phyloP scores from a whole-genome alignment of 805 yeast species.

The Candida ponderosae region DNA sequence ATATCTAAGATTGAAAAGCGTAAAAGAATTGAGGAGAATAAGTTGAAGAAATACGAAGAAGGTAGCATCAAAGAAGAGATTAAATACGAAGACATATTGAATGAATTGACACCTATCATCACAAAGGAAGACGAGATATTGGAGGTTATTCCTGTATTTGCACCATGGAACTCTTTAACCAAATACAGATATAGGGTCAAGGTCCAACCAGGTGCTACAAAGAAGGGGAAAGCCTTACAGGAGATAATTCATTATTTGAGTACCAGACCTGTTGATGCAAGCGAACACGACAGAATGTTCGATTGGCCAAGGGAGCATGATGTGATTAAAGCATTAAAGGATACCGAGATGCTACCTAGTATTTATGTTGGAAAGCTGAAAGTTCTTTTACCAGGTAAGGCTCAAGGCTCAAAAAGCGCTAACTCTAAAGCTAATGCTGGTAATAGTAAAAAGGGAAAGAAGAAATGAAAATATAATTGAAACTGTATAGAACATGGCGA shows the following conservation, averaged over 20 bases:
- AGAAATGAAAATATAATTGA: conserved; percentile 1
- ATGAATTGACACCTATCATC: conserved; percentile 24
- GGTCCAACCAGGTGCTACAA: conserved; percentile 66
- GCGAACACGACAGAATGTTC: conserved; percentile 35
- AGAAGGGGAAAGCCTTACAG: conserved; percentile 79
- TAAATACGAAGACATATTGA: conserved; percentile 34
- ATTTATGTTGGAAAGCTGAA: conserved; percentile 70
- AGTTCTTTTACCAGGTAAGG: conserved; percentile 46
- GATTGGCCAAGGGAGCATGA: conserved; percentile 73
- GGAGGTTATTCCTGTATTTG: conserved; percentile 79
- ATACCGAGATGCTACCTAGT: conserved; percentile 57
- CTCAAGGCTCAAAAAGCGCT: conserved; percentile 18
- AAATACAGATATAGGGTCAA: conserved; percentile 78
- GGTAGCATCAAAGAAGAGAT: conserved; percentile 36
- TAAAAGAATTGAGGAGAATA: conserved; percentile 30
- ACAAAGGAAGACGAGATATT: conserved; percentile 39
- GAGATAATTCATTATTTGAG: conserved; percentile 59
- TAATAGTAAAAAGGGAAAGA: conserved; percentile 10
- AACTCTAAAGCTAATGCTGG: conserved; percentile 16
- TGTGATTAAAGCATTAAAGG: conserved; percentile 45
- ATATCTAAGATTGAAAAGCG: conserved; percentile 25
- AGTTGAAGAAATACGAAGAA: conserved; percentile 19
- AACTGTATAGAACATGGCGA: too few relatives aligned
- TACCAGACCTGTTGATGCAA: conserved; percentile 36
- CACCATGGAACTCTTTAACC: conserved; percentile 80